Conservation (phyloP, 345 rosid genomes). For the Citrus mangshanensis region DNA sequence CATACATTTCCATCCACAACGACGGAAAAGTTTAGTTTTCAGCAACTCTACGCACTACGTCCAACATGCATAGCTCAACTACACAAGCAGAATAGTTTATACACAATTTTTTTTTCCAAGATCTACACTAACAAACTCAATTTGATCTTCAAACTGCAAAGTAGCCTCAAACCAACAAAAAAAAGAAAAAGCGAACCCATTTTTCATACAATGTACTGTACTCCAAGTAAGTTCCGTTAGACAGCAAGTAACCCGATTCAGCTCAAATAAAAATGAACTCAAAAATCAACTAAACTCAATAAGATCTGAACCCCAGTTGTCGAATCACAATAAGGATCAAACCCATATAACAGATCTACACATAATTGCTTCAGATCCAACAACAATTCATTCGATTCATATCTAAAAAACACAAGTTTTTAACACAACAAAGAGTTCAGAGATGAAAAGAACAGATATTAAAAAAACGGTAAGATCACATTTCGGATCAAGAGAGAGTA, state of each 20-base stretch:
- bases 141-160: background rate
- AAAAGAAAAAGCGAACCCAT: background rate
- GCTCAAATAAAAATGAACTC: background rate
- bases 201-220: background rate
- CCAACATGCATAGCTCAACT: background rate
- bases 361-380: constrained; percentile 1
- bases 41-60: too few species aligned
- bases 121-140: background rate
- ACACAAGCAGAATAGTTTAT: background rate
- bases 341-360: background rate
- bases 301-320: background rate
- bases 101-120: background rate
- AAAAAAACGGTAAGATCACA: background rate
- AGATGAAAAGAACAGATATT: background rate
- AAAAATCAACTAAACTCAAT: background rate
- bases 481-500: background rate
- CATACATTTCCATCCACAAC: too few species aligned
- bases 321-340: background rate
- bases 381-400: background rate
- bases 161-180: background rate
- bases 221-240: background rate
- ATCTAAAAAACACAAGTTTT: background rate
- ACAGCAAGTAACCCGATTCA: background rate
- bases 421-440: background rate
- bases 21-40: background rate